Percentiles rank a stretch among this genome's conserved stretches.
Evolutionary conservation across 176 grass and related monocot genomes (phyloP).

Genomic region (sorghum (Sorghum bicolor)): Sorghum_bicolor_NCBIv3 NC_012876.2:62112001-62112500

Average conservation of each 20-base stretch:
- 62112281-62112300: neutral
- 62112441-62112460: neutral
- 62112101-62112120: slow-evolving; percentile 19
- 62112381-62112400: slow-evolving; percentile 38
- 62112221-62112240: slow-evolving; percentile 30
- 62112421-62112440: slow-evolving; percentile 24
- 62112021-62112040: slow-evolving; percentile 36
- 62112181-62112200: slow-evolving; percentile 26
- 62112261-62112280: slow-evolving; percentile 23
- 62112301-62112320: neutral
- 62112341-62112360: slow-evolving; percentile 67
- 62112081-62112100: slow-evolving; percentile 35
- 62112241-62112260: slow-evolving; percentile 71
- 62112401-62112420: neutral
- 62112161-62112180: slow-evolving; percentile 2
- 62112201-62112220: slow-evolving; percentile 30
- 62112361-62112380: slow-evolving; percentile 53
- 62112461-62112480: neutral
- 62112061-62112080: slow-evolving; percentile 73
- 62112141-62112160: slow-evolving; percentile 20
- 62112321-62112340: slow-evolving; percentile 21
- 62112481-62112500: neutral
- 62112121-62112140: slow-evolving; percentile 18
- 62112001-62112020: slow-evolving; percentile 63
- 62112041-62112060: slow-evolving; percentile 36